phyloP scores from a whole-genome alignment of 192 early-diverging fungal genomes.

The Backusella parvicylindrica region DNA sequence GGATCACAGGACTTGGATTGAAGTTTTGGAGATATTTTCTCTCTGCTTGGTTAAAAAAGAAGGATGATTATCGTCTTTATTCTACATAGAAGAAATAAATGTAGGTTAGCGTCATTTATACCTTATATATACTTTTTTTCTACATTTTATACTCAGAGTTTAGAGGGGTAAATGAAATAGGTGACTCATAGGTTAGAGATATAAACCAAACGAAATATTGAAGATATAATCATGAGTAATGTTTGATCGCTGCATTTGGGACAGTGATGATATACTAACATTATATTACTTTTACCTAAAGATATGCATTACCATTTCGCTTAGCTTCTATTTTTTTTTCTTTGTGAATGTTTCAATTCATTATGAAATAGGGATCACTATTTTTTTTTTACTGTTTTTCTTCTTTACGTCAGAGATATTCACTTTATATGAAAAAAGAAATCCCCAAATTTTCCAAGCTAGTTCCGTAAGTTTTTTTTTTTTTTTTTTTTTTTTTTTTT shows the following conservation, averaged over 20 bases:
- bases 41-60: not conserved
- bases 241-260: not conserved
- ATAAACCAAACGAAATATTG: not conserved
- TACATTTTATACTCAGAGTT: not conserved
- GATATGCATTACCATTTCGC: not conserved
- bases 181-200: not conserved
- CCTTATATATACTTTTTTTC: not conserved
- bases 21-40: not conserved
- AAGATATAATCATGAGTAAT: too few species aligned
- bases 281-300: not conserved
- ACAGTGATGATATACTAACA: not conserved
- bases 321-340: not conserved
- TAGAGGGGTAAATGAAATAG: not conserved
- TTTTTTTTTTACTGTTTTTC: not conserved
- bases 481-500: not conserved
- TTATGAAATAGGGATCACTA: not conserved
- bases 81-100: not conserved
- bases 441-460: too few species aligned
- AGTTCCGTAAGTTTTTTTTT: not conserved
- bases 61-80: not conserved
- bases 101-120: not conserved
- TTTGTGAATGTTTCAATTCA: not conserved
- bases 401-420: not conserved
- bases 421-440: not conserved
- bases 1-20: not conserved